Evolutionary conservation across 179 eudicot species (phyloP), one percentile per base, ranked within the genome.

Genomic region (Sideroxylon spinosum): DNA sequence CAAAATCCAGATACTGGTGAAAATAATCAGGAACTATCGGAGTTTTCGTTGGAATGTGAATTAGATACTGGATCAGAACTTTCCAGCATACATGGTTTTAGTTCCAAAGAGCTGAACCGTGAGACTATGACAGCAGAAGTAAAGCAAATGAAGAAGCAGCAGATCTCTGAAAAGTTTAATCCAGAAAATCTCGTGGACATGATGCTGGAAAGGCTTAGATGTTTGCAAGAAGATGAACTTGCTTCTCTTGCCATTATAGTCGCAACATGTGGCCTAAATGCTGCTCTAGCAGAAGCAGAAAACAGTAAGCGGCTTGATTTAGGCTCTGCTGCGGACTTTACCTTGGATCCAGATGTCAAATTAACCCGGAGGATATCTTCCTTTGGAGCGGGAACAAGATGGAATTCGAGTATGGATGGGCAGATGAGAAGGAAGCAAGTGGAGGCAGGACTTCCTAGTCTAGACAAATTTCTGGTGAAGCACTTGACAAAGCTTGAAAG

Each of bases 161-260:
- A 75, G 73, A 65, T 84, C 64, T 86, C 86, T 71, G 89, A 86
- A 78, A 90, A 87, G 71, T 88, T 76, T 46, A 83, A 76, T 23
- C 86, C 78, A 84, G 56, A 78, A 68, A 85, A 82, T 61, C 93
- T 93, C 71, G 90, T 87, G 17, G 87, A 88, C 22, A 81, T 89
- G 89, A 93, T 95, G 98, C 86, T 90, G 64, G 89, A 86, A 83
- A 91, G 98, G 88, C 90, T 93, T 44, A 89, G 80, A 68, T 81
- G 92, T 83, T 82, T 95, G 79, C 88, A 91, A 69, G 99, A 95
- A 81, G 94, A 89, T 12, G 97, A 93, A 75, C 97, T 95, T 77
- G 91, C 98, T 81, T 95, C 99, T 73, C 89, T 95, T 57, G 98
- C 98, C 60, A 93, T 91, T 49, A 91, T 91, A 77, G 99, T 95